Evolutionary conservation across 2,329 filamentous ascomycete species (phyloP).

Genomic region (Tolypocladium endophyticum): DNA sequence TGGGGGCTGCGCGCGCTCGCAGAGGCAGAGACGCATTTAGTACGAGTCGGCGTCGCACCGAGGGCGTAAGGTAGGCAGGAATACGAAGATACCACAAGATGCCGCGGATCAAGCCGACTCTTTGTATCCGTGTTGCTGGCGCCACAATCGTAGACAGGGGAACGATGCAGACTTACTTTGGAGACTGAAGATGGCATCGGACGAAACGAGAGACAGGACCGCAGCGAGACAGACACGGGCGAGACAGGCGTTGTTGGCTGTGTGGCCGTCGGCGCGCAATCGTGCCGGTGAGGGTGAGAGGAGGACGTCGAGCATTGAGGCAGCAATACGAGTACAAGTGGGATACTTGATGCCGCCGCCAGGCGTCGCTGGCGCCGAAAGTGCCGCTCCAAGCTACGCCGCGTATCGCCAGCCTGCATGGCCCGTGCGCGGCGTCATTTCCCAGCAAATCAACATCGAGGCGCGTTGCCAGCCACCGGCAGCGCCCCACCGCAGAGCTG

Average conservation of each 20-base stretch:
- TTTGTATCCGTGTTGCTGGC: not conserved
- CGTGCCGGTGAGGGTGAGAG: too few relatives aligned
- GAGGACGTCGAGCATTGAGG: too few relatives aligned
- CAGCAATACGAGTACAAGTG: too few relatives aligned
- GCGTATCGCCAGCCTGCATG: not conserved
- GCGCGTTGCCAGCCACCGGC: slow-evolving; percentile 12
- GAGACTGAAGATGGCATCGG: not conserved
- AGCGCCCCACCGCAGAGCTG: slow-evolving; percentile 27
- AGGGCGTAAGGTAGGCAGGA: not conserved
- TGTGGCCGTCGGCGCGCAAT: not conserved
- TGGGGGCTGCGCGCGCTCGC: not conserved
- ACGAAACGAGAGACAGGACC: not conserved
- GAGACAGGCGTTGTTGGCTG: not conserved
- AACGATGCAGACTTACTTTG: not conserved
- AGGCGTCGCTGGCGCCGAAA: not conserved
- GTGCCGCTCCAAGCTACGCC: not conserved
- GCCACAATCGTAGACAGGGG: not conserved
- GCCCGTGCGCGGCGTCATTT: slow-evolving; percentile 17
- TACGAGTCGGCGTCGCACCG: not conserved
- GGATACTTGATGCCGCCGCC: not conserved
- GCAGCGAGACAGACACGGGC: not conserved
- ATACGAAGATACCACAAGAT: not conserved
- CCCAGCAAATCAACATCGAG: slow-evolving; percentile 19
- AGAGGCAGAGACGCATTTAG: not conserved
- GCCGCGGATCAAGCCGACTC: not conserved